Percentiles rank a stretch among this genome's conserved stretches.
Evolutionary conservation across 352 stramenopile species (phyloP).

Genomic region (Phytophthora melonis): DNA sequence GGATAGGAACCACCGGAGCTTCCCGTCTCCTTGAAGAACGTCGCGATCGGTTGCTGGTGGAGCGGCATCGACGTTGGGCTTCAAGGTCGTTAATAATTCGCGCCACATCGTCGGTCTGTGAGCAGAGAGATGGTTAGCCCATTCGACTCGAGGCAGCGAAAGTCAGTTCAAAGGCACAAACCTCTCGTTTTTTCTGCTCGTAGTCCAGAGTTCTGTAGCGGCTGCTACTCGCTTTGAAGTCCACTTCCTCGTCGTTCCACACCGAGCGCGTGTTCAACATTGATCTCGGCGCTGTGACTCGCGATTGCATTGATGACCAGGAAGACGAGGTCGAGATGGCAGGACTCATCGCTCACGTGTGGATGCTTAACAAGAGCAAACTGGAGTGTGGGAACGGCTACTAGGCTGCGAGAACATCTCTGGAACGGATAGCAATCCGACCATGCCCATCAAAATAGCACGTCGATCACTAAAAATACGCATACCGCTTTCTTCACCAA

Average conservation of each 20-base stretch:
- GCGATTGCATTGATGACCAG: constrained; percentile 24
- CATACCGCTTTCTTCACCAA: no score
- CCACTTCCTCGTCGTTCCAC: constrained; percentile 22
- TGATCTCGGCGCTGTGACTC: constrained; percentile 22
- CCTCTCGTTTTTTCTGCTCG: constrained; percentile 47
- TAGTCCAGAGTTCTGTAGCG: constrained; percentile 58
- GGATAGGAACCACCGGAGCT: constrained; percentile 11
- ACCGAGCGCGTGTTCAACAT: constrained; percentile 5
- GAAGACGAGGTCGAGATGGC: constrained; percentile 16
- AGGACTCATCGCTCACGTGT: constrained; percentile 24
- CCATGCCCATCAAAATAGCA: no score
- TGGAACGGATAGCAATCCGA: no score
- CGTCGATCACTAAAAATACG: no score
- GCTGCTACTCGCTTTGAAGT: constrained; percentile 16
- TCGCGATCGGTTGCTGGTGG: background rate
- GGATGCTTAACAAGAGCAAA: constrained; percentile 6
- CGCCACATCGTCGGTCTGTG: constrained; percentile 47
- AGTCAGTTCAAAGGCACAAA: background rate
- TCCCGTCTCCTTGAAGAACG: constrained; percentile 16
- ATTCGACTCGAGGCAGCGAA: background rate
- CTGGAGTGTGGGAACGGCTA: no score
- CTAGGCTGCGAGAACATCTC: no score
- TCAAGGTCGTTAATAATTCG: constrained; percentile 59
- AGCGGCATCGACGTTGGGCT: constrained; percentile 25
- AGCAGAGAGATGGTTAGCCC: constrained; percentile 1